phyloP scores from a whole-genome alignment of 108 stramenopile species.

The Cyclostephanos tholiformis region DNA sequence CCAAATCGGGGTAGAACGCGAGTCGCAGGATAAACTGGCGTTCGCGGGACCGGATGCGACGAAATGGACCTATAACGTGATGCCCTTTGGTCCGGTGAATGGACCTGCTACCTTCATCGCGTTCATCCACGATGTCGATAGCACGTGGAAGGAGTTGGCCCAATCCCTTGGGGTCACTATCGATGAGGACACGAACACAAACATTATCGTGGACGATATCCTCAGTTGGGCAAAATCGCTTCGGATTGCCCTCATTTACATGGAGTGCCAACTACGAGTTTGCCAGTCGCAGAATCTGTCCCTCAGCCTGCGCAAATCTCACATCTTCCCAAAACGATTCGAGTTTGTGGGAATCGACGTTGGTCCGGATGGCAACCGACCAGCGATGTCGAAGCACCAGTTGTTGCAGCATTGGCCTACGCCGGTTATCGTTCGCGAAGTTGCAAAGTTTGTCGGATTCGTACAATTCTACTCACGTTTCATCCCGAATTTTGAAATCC shows the following conservation, averaged over 20 bases:
- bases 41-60: not conserved
- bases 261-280: not conserved
- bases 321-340: not conserved
- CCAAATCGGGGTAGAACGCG: not conserved
- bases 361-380: not conserved
- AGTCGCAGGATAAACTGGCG: not conserved
- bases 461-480: not conserved
- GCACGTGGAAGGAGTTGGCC: not conserved
- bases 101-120: not conserved
- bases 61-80: not conserved
- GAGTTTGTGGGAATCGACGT: slow-evolving; percentile 2
- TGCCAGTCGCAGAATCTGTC: not conserved
- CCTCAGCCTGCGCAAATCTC: not conserved
- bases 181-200: not conserved
- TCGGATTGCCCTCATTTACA: not conserved
- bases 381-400: not conserved
- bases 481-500: not conserved
- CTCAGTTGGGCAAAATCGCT: slow-evolving; percentile 4
- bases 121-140: slow-evolving; percentile 1
- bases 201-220: slow-evolving; percentile 1
- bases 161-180: not conserved
- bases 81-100: slow-evolving; percentile 1
- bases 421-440: not conserved
- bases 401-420: not conserved
- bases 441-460: not conserved